Base-by-base conservation (phyloP, 169 alveolate genomes). In the Cryptosporidium sp. region DNA sequence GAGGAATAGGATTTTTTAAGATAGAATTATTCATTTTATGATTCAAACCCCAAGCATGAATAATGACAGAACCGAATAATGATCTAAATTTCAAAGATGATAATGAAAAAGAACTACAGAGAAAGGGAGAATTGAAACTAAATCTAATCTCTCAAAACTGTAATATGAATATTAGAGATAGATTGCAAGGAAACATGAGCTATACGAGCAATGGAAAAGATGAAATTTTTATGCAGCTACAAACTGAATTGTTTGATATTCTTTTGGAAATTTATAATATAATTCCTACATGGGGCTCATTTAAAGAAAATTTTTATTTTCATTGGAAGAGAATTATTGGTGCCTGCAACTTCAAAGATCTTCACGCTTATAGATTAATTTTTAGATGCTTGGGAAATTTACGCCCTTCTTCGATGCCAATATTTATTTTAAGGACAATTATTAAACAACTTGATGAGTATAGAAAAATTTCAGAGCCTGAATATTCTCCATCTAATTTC, bases 391-490 rank as follows among this genome's bases (percentile, higher is more conserved):
- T 80, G 35, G 75, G 75, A 23, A 61, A 67, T 45, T 62, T 62
- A 58, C 73, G 89, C 70, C 89, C 89, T 65, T 80, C 89, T 80
- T 80, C 89, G 12, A 65, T 62, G 12, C 89, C 89, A 29, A 41
- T 80, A 61, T 80, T 80, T 80, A 33, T 65, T 21, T 33, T 80
- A 26, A 80, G 55, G 16, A 69, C 74, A 18, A 65, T 80, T 10
- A 80, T 80, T 62, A 80, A 65, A 41, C 89, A 80, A 43, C 89
- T 80, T 39, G 89, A 80, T 62, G 89, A 80, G 62, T 80, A 61
- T 45, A 80, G 89, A 80, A 80, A 58, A 65, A 80, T 80, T 39
- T 80, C 89, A 16, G 89, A 80, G n/a, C 80, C 89, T 3, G 89
- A 80, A 37, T 80, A 80, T 80, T 31, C 29, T 29, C 65, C 89